Evolutionary conservation across 768 basidiomycete genomes (phyloP).

Genomic region (Suillus tomentosus): DNA sequence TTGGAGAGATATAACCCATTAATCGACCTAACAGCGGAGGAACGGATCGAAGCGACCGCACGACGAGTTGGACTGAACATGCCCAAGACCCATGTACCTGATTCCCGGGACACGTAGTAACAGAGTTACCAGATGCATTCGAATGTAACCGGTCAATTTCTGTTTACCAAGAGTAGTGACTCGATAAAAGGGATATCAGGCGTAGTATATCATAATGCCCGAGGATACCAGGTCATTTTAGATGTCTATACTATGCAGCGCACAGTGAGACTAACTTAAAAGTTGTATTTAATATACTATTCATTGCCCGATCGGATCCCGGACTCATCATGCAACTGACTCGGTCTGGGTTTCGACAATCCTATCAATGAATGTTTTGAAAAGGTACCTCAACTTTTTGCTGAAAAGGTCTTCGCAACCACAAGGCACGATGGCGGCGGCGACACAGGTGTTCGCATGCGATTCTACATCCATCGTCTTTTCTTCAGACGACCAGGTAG

Average conservation of each 20-base stretch:
- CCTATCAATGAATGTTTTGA: slow-evolving; percentile 14
- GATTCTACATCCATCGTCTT: slow-evolving; percentile 67
- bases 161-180: not conserved
- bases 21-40: slow-evolving; percentile 74
- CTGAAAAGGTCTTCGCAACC: slow-evolving; percentile 21
- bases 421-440: slow-evolving; percentile 17
- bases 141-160: not conserved
- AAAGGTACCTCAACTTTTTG: slow-evolving; percentile 22
- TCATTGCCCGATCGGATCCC: not conserved
- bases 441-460: slow-evolving; percentile 55
- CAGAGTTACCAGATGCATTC: not conserved
- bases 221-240: not conserved
- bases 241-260: not conserved
- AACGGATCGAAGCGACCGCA: slow-evolving; percentile 83
- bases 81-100: slow-evolving; percentile 46
- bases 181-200: not conserved
- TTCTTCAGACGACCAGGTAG: slow-evolving; percentile 44
- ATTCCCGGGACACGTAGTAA: not conserved
- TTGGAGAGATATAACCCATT: slow-evolving; percentile 89
- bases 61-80: slow-evolving; percentile 86
- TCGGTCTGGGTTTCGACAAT: not conserved
- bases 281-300: not conserved
- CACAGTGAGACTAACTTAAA: not conserved
- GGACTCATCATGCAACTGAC: not conserved
- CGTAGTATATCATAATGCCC: not conserved